Evolutionary conservation across 2,329 filamentous ascomycete species (phyloP), one percentile per base, ranked within the genome.

Genomic region (Ophiostoma novo-ulmi): DNA sequence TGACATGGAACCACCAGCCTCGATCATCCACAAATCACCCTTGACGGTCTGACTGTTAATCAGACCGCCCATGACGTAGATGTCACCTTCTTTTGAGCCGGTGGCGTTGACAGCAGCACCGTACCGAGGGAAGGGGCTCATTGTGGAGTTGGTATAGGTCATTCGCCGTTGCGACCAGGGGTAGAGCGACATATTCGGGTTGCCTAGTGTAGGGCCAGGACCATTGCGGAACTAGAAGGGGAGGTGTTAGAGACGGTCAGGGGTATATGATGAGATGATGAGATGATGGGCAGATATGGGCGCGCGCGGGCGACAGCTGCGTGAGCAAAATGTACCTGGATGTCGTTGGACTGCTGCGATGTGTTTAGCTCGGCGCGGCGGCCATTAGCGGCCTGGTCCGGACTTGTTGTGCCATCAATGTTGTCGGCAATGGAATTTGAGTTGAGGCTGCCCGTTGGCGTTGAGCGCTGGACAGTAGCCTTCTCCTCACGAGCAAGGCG

Each of bases 21-120:
- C 95, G 66, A 98, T 91, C 89, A 98, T 91, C 96, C 96, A 99
- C 66, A 99, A 81, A 81, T 99, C 95, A 67, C 95, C 95, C 78
- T 97, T 97, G 64, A 98, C 95, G 2, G 93, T 97, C 52, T 93
- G 92, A 75, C 94, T 94, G 77, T 97, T 94, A 76, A 99, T 94
- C 73, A 99, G 82, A 68, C 95, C 95, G 73, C 95, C 95, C 94
- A 99, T 98, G 77, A 99, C 86, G 77, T 98, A 99, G 71, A 99
- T 91, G 76, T 97, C 93, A 72, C 96, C 96, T 80, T 99, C 95
- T 81, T 98, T 98, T 55, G 94, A 97, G 35, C 94, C 91, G 20
- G 91, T 85, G 0, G 93, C 87, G 79, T 99, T 99, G 79, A 97
- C 94, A 7, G 96, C 95, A 69, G 96, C 93, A 78, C 95, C 95